phyloP scores from a whole-genome alignment of 345 rosid genomes.

The Moringa oleifera region DNA sequence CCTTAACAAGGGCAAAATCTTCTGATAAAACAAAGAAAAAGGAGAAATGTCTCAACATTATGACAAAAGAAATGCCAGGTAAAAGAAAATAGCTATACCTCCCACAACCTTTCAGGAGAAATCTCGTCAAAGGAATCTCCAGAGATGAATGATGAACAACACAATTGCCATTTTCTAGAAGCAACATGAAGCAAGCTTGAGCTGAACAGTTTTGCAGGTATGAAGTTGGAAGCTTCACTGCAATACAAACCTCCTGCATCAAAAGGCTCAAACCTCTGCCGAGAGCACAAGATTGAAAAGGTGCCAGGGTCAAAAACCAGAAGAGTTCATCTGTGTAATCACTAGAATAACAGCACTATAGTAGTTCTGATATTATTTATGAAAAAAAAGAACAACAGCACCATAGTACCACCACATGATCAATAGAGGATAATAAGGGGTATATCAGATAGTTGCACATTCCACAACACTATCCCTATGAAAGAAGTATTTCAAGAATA shows the following conservation, averaged over 20 bases:
- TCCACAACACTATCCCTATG: too few relatives aligned
- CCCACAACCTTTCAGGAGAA: conserved; percentile 87
- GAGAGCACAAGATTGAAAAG: conserved; percentile 21
- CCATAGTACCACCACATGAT: not conserved
- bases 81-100: conserved; percentile 43
- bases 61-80: not conserved
- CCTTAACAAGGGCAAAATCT: not conserved
- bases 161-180: conserved; percentile 48
- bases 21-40: too few relatives aligned
- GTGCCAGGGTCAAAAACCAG: conserved; percentile 1
- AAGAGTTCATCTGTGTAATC: not conserved
- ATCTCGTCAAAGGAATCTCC: conserved; percentile 34
- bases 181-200: conserved; percentile 36
- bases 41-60: conserved; percentile 2
- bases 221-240: conserved; percentile 30
- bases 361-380: too few relatives aligned
- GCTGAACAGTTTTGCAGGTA: conserved; percentile 34
- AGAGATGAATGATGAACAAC: conserved; percentile 43
- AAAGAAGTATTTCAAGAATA: not conserved
- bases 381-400: not conserved
- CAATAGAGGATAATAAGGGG: too few relatives aligned
- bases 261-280: conserved; percentile 45
- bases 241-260: conserved; percentile 32
- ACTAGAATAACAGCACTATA: too few relatives aligned
- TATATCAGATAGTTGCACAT: not conserved